Base-by-base conservation (phyloP, 2,329 filamentous ascomycete species). In the Neurospora sp. region DNA sequence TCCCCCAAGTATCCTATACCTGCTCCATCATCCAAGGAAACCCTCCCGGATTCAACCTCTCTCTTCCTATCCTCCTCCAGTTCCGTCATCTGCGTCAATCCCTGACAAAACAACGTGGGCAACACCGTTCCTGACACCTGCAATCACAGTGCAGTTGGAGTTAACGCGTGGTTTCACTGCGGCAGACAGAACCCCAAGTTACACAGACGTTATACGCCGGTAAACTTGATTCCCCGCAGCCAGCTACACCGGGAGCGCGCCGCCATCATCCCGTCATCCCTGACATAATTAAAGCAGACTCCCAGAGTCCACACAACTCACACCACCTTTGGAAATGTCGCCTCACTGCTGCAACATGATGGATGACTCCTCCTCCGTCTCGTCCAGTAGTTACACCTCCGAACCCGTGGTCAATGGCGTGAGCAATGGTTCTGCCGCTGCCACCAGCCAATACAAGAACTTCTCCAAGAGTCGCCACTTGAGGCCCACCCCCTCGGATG, bases 401-500 rank as follows among this genome's bases (percentile, higher is more conserved):
- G 39, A 52, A 11, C 67, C 68, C 43, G 67, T 62, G 23, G 66
- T 65, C 12, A 71, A 68, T 46, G 70, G 70, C 10, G 65, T 41
- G 37, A 40, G 38, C 66, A 57, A 28, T 28, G 38, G 17, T 36
- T 46, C 41, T 40, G 67, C n/a, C 43, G 52, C 65, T 36, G 46
- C 39, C 68, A 66, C 23, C 38, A 68, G 46, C 52, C 69, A 66
- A 52, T 71, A 19, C 36, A 66, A 23, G 68, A 8, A 46, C 23
- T 69, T 71, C 28, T 71, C 69, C 46, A 76, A 74, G 70, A 77
- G 75, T 70, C 69, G 39, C 8, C 75, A 73, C 67, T 68, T 77
- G 17, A 82, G 79, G 68, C 81, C 85, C n/a, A 83, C 86, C 2
- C 80, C 84, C 36, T 79, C 85, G 68, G 86, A 90, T 73, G 87